These are phyloP conservation scores for Diversispora eburnea DNA, from an alignment of 192 early-diverging fungal species.

Conservation along the genomic window DNA sequence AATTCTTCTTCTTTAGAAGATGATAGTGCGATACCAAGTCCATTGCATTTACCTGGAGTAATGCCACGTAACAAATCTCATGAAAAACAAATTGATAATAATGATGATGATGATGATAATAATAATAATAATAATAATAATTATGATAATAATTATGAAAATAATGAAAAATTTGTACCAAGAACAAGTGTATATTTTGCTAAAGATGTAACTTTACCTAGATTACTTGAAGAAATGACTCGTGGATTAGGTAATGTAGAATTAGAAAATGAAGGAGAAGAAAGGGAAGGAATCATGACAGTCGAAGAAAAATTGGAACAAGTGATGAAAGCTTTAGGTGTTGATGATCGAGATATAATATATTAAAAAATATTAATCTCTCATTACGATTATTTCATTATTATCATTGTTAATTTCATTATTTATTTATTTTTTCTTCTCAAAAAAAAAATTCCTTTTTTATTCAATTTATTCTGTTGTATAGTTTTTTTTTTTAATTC, in stretches of 20 bases:
- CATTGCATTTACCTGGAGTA: slow-evolving; percentile 7
- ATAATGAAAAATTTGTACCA: slow-evolving; percentile 14
- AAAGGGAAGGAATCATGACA: slow-evolving; percentile 6
- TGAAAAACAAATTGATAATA: background rate
- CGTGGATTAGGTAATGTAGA: slow-evolving; percentile 11
- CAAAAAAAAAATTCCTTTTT: no score
- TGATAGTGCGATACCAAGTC: background rate
- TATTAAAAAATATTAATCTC: background rate
- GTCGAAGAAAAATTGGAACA: slow-evolving; percentile 27
- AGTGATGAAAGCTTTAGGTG: slow-evolving; percentile 27
- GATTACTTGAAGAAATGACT: slow-evolving; percentile 24
- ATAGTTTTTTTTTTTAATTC: no score
- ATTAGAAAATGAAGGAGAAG: background rate
- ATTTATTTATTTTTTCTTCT: no score
- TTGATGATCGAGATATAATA: slow-evolving; percentile 15
- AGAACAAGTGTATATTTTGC: slow-evolving; percentile 27
- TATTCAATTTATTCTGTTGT: no score
- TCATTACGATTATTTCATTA: no score
- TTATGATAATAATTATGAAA: background rate
- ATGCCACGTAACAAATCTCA: background rate
- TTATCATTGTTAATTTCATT: no score
- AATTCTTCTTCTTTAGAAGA: background rate
- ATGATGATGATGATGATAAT: background rate
- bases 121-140: background rate
- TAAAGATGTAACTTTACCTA: slow-evolving; percentile 21